Conservation (phyloP, 768 basidiomycete genomes). For the Rhodosporidiobolus sp. region DNA sequence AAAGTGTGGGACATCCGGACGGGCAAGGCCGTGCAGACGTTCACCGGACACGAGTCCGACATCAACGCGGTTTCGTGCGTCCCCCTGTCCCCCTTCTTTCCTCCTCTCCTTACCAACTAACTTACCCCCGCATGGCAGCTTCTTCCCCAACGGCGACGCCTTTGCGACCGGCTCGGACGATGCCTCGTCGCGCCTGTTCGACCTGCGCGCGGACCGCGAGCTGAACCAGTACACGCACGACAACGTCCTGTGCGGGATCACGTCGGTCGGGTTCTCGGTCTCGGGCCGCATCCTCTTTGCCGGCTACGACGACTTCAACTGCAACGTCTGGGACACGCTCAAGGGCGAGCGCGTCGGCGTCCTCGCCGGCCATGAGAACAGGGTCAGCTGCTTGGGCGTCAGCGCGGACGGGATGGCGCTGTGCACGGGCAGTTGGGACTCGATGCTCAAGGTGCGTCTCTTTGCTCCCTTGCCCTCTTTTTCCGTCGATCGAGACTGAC, state of each 20-base stretch:
- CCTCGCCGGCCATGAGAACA: conserved; percentile 94
- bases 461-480: neutral
- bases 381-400: conserved; percentile 94
- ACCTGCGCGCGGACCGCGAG: conserved; percentile 95
- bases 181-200: conserved; percentile 95
- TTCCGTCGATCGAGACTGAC: neutral
- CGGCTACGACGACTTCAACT: conserved; percentile 99
- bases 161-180: conserved; percentile 99
- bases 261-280: conserved; percentile 96
- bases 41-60: conserved; percentile 96
- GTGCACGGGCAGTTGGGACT: conserved; percentile 98
- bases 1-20: conserved; percentile 99
- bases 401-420: conserved; percentile 96
- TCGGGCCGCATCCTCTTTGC: conserved; percentile 97
- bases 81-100: neutral
- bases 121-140: conserved; percentile 46
- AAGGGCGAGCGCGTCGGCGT: conserved; percentile 98
- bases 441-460: conserved; percentile 52
- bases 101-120: neutral
- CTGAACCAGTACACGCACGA: conserved; percentile 96
- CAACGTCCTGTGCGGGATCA: conserved; percentile 98
- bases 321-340: conserved; percentile 99
- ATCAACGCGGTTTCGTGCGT: conserved; percentile 98
- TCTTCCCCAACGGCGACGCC: conserved; percentile 99
- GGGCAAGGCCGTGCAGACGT: conserved; percentile 96